Conservation (phyloP, 805 yeast genomes). For the Kluyveromyces dobzhanskii region DNA sequence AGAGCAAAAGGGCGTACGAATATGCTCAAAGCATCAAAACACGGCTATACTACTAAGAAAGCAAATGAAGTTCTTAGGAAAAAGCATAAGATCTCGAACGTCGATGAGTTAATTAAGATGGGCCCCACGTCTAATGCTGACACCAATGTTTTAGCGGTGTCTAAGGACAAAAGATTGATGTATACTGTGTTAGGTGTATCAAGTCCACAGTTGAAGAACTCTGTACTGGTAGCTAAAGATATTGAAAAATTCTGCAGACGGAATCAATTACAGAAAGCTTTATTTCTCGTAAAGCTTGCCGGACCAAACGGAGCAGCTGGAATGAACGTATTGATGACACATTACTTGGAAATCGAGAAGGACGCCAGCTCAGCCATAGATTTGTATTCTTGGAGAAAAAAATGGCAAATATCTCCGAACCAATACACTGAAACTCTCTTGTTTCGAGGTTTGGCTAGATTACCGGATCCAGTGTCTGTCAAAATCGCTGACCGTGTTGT, state of each 20-base stretch:
- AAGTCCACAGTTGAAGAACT: slow-evolving; percentile 49
- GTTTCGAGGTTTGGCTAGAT: slow-evolving; percentile 37
- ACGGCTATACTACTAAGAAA: slow-evolving; percentile 22
- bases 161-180: slow-evolving; percentile 38
- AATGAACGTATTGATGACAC: slow-evolving; percentile 51
- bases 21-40: slow-evolving; percentile 18
- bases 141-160: slow-evolving; percentile 21
- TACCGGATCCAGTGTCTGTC: slow-evolving; percentile 23
- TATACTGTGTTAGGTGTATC: slow-evolving; percentile 52
- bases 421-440: slow-evolving; percentile 40
- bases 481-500: slow-evolving; percentile 30
- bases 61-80: slow-evolving; percentile 19
- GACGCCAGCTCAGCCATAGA: slow-evolving; percentile 43
- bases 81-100: slow-evolving; percentile 6
- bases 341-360: slow-evolving; percentile 35
- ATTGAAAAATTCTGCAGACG: slow-evolving; percentile 42
- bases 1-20: slow-evolving; percentile 11
- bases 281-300: slow-evolving; percentile 41
- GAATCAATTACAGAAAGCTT: slow-evolving; percentile 46
- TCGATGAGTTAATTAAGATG: slow-evolving; percentile 18
- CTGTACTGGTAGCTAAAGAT: slow-evolving; percentile 46
- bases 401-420: slow-evolving; percentile 50
- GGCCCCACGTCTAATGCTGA: slow-evolving; percentile 33
- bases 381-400: slow-evolving; percentile 46
- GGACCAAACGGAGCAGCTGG: slow-evolving; percentile 46